phyloP scores from a whole-genome alignment of 306 rosid species.

The Sphenostylis stenocarpa region DNA sequence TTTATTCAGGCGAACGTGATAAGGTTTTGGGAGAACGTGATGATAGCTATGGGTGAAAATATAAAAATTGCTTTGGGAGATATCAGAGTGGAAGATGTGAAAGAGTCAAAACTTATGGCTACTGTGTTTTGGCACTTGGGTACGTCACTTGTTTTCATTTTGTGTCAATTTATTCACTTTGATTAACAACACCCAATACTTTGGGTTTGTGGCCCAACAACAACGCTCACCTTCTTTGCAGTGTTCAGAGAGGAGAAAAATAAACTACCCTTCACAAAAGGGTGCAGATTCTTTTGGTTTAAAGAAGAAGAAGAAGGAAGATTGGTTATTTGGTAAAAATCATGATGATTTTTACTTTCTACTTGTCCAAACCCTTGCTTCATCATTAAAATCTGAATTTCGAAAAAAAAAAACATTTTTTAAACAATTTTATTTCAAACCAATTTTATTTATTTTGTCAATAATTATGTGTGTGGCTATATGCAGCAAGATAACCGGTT shows the following conservation, averaged over 20 bases:
- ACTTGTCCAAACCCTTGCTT: neutral
- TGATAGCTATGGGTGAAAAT: slow-evolving; percentile 52
- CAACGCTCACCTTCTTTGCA: slow-evolving; percentile 4
- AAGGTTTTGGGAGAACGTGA: slow-evolving; percentile 27
- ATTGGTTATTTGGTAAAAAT: slow-evolving; percentile 37
- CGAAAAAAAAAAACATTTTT: too few species aligned
- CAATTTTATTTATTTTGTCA: too few species aligned
- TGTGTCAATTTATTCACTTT: too few species aligned
- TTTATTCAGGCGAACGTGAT: slow-evolving; percentile 31
- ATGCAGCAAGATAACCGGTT: slow-evolving; percentile 52
- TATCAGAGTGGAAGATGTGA: neutral
- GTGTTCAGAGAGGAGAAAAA: slow-evolving; percentile 36
- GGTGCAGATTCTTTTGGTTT: slow-evolving; percentile 47
- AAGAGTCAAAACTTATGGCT: slow-evolving; percentile 24
- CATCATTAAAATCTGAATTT: neutral
- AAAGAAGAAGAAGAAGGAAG: slow-evolving; percentile 35
- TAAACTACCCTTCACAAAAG: slow-evolving; percentile 48
- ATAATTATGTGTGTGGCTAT: neutral
- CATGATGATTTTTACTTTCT: neutral
- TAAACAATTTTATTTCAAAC: too few species aligned
- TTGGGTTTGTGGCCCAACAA: neutral
- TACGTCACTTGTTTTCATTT: neutral
- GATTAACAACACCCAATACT: neutral
- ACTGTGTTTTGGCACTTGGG: slow-evolving; percentile 47
- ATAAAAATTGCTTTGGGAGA: neutral